phyloP scores from a whole-genome alignment of 1,284 basidiomycete genomes.

The Apiotrichum veenhuisii region DNA sequence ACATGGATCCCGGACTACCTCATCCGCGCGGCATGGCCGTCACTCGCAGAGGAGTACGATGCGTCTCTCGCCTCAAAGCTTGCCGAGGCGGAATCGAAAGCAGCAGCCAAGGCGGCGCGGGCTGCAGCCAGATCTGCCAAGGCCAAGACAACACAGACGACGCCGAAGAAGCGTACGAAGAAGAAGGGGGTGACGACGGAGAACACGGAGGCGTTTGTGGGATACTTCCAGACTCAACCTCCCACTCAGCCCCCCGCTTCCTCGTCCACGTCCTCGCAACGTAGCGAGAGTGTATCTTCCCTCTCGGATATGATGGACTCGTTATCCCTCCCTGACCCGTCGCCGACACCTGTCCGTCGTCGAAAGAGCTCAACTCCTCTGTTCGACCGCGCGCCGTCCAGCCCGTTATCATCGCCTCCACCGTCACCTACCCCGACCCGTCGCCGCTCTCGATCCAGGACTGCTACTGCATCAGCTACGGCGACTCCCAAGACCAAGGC shows the following conservation, averaged over 20 bases:
- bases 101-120: not conserved
- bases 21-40: constrained; percentile 33
- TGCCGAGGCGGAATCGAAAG: not conserved
- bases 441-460: not conserved
- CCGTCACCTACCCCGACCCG: not conserved
- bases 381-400: not conserved
- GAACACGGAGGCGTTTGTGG: not conserved
- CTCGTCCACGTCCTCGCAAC: not conserved
- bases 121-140: too few species aligned
- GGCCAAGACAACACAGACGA: not conserved
- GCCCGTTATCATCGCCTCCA: not conserved
- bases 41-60: constrained; percentile 26
- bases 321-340: not conserved
- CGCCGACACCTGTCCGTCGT: not conserved
- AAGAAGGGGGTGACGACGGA: not conserved
- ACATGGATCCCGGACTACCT: constrained; percentile 38
- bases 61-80: constrained; percentile 24
- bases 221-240: not conserved
- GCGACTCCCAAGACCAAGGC: not conserved
- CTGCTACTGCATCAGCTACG: not conserved
- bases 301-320: not conserved
- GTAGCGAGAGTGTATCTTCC: not conserved
- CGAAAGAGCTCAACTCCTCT: not conserved
- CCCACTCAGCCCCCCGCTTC: not conserved
- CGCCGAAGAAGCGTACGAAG: not conserved